Conservation (phyloP, 768 basidiomycete genomes). For the Naganishia vishniacii region DNA sequence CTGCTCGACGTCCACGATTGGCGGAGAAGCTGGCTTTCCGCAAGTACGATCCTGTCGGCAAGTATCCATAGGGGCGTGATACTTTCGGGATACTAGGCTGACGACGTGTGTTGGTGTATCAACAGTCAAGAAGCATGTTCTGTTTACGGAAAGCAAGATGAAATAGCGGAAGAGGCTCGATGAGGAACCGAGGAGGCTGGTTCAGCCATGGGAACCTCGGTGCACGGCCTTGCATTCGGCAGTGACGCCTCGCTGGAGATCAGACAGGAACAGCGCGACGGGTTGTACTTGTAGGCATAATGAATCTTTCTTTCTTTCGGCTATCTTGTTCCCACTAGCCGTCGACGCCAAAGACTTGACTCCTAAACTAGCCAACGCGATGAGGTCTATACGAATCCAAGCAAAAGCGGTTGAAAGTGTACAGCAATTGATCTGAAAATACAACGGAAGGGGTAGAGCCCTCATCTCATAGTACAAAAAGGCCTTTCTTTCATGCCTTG, state of each 20-base stretch:
- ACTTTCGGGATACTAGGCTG: too few relatives aligned
- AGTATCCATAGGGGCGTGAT: constrained; percentile 37
- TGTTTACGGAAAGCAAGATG: constrained; percentile 46
- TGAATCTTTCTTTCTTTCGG: not conserved
- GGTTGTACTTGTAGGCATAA: constrained; percentile 10
- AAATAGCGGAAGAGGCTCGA: constrained; percentile 37
- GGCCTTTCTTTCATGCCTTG: constrained; percentile 10
- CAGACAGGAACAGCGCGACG: not conserved
- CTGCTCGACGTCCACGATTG: constrained; percentile 66
- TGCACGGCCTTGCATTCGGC: too few relatives aligned
- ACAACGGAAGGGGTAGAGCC: constrained; percentile 23
- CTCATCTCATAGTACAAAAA: constrained; percentile 10
- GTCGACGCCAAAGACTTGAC: too few relatives aligned
- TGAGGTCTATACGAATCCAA: too few relatives aligned
- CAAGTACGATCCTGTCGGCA: constrained; percentile 84
- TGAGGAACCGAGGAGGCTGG: too few relatives aligned
- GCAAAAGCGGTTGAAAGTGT: too few relatives aligned
- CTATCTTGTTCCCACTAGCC: not conserved
- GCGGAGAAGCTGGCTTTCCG: constrained; percentile 79
- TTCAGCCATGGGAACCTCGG: too few relatives aligned
- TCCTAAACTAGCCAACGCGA: too few relatives aligned
- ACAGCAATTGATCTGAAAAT: constrained; percentile 7
- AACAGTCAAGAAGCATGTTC: constrained; percentile 43
- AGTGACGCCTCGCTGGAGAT: too few relatives aligned
- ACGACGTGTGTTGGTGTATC: not conserved